Percentiles rank a stretch among this genome's conserved stretches.
Conservation (phyloP, 352 stramenopile species). For the Phytophthora europaea region DNA sequence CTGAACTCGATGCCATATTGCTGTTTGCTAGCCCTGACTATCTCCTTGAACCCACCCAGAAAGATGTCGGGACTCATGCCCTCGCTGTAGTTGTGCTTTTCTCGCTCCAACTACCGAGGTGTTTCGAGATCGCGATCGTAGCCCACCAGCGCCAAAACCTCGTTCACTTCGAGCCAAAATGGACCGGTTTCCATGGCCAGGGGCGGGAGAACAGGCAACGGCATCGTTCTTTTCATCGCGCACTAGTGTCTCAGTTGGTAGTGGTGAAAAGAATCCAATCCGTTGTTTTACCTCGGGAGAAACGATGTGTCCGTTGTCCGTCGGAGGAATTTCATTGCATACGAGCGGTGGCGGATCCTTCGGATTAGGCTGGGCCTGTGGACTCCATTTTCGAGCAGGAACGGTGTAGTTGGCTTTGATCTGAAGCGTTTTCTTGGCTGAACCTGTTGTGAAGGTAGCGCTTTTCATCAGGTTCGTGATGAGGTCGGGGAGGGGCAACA, state of each 20-base stretch:
- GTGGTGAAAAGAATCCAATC: conserved; percentile 49
- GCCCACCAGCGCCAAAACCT: conserved; percentile 16
- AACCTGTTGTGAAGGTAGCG: conserved; percentile 45
- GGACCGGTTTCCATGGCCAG: conserved; percentile 5
- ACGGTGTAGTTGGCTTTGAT: conserved; percentile 74
- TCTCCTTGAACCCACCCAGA: conserved; percentile 6
- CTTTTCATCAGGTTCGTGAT: conserved; percentile 76
- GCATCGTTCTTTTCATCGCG: conserved; percentile 48
- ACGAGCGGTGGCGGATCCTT: conserved; percentile 64
- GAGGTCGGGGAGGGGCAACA: conserved; percentile 49
- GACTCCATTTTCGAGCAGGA: conserved; percentile 66
- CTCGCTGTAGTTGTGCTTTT: conserved; percentile 29
- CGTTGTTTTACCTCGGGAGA: conserved; percentile 56
- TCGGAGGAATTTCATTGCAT: conserved; percentile 69
- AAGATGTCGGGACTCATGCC: conserved; percentile 28
- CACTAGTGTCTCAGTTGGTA: conserved; percentile 65
- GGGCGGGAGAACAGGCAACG: conserved; percentile 6
- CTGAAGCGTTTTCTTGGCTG: conserved; percentile 75
- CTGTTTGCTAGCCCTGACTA: neutral
- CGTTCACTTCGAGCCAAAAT: conserved; percentile 29
- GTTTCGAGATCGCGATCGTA: conserved; percentile 26
- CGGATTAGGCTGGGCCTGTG: conserved; percentile 47
- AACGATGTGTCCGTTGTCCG: conserved; percentile 63
- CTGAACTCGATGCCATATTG: no score
- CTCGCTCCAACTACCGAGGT: conserved; percentile 19